phyloP scores from a whole-genome alignment of 371 early-diverging fungal species.

The Apophysomyces elegans region DNA sequence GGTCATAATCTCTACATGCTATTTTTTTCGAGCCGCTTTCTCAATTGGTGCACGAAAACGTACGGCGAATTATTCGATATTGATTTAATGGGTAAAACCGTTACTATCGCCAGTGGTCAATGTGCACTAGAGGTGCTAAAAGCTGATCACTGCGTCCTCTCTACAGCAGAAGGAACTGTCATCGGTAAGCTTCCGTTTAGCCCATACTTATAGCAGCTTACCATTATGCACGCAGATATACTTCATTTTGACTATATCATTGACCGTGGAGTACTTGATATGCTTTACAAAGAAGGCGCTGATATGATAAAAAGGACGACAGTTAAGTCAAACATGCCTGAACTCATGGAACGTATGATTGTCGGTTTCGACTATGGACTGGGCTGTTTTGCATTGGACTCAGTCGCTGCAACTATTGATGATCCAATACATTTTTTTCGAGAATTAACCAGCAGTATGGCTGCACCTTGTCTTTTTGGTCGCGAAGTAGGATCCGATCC shows the following conservation, averaged over 20 bases:
- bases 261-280: conserved; percentile 24
- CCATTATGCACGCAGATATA: conserved; percentile 17
- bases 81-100: conserved; percentile 19
- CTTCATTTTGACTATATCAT: conserved; percentile 37
- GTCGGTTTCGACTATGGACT: conserved; percentile 20
- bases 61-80: conserved; percentile 42
- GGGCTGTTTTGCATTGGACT: conserved; percentile 9
- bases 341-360: too few species aligned
- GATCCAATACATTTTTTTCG: conserved; percentile 29
- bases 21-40: conserved; percentile 22
- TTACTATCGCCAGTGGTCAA: conserved; percentile 31
- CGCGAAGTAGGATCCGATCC: conserved; percentile 28
- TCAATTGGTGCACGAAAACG: conserved; percentile 36
- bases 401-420: conserved; percentile 9
- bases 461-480: conserved; percentile 35
- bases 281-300: conserved; percentile 4
- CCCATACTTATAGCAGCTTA: too few species aligned
- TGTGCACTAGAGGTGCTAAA: conserved; percentile 35
- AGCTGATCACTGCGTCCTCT: conserved; percentile 30
- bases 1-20: conserved; percentile 37
- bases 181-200: too few species aligned
- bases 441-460: conserved; percentile 41
- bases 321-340: conserved; percentile 17
- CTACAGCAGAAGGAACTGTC: conserved; percentile 26
- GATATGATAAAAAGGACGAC: conserved; percentile 25